Evolutionary conservation across 2,329 filamentous ascomycete genomes (phyloP), one percentile per base, ranked within the genome.

Genomic region (Aspergillus sp.): DNA sequence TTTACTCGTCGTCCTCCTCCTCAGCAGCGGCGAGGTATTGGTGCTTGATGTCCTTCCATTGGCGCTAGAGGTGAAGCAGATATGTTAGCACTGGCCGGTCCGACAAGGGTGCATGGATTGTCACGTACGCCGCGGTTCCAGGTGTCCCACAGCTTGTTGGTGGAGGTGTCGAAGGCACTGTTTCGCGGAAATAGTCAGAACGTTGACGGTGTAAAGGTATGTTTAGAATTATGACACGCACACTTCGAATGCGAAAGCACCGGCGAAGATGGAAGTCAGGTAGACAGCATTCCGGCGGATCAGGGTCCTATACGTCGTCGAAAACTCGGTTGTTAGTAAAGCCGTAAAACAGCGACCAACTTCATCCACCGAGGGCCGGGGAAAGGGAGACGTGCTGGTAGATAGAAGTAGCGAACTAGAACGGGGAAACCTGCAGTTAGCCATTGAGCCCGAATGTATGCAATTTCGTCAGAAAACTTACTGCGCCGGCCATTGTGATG

Each of bases 21-120:
- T 89, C 71, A 56, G 81, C 85, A 59, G 83, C 82, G 79, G 90
- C 80, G 71, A 96, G 77, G 78, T 96, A 99, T 79, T 85, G 88
- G 77, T 88, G 81, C 81, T 96, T 93, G 82, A 99, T 97, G 77
- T 99, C 95, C 85, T 97, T 97, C 95, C 95, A 98, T 96, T 97
- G 93, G 73, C 93, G 91, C 93, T 98, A 73, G 68, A 30, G 26
- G 26, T 58, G 11, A 45, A 51, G 50, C 20, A 55, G 8, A 54
- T 26, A 18, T 49, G 62, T 64, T 48, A 64, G 65, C 44, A 56
- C 53, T 30, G 18, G 48, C 13, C 11, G 18, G 39, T 26, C 48
- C 48, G 24, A 24, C 36, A 32, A 17, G 17, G 22, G 51, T 32
- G 38, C 15, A 22, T 44, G 30, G 34, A 30, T 30, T 47, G 55